Evolutionary conservation across 139 green algal species (phyloP).

Genomic region (Chlorella sp.): DNA sequence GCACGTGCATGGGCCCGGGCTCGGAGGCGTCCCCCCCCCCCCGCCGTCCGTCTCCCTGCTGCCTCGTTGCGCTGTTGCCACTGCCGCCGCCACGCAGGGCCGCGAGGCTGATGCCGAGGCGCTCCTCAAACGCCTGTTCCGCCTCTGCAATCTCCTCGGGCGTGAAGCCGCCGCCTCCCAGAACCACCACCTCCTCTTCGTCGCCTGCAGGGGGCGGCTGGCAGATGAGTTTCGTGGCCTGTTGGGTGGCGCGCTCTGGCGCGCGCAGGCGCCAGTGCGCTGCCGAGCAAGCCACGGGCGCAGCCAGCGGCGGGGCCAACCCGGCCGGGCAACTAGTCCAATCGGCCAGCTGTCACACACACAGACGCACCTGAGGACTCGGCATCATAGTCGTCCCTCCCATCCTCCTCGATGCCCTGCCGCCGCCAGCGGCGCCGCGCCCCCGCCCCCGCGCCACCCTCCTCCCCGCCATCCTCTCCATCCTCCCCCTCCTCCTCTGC

Average conservation of each 20-base stretch:
- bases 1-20: constrained; percentile 70
- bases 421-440: constrained; percentile 22
- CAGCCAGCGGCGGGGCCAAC: too few species aligned
- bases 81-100: background rate
- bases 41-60: background rate
- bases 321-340: too few species aligned
- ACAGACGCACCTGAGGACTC: constrained; percentile 16
- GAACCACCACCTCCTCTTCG: constrained; percentile 56
- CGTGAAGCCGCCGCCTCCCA: constrained; percentile 73
- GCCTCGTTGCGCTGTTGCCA: constrained; percentile 6
- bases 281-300: too few species aligned
- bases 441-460: constrained; percentile 30
- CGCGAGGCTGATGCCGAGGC: constrained; percentile 23
- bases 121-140: constrained; percentile 59
- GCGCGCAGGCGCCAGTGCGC: too few species aligned
- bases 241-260: background rate
- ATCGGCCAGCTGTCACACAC: too few species aligned
- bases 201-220: constrained; percentile 27
- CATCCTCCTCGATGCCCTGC: constrained; percentile 31
- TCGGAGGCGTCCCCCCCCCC: background rate
- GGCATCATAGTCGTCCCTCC: constrained; percentile 40
- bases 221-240: background rate
- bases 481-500: constrained; percentile 22
- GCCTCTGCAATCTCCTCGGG: constrained; percentile 74
- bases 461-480: constrained; percentile 26